Conservation (phyloP, 257 asterid species). For the Jasminum sambac region DNA sequence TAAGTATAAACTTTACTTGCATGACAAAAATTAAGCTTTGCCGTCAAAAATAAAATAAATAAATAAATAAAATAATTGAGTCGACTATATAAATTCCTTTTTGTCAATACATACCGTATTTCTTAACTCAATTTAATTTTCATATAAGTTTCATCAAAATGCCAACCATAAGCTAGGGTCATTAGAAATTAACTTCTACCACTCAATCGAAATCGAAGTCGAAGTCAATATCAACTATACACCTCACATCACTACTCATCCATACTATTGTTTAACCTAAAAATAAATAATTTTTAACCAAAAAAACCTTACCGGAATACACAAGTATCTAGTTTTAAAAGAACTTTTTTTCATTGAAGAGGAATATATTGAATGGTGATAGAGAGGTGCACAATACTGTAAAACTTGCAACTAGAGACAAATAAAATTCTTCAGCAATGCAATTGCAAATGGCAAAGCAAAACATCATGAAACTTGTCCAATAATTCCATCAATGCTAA, state of each 20-base stretch:
- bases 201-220: too few species aligned
- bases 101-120: too few species aligned
- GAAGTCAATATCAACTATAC: too few species aligned
- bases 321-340: not conserved
- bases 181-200: too few species aligned
- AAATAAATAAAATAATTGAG: too few species aligned
- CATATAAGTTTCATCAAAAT: too few species aligned
- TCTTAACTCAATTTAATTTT: too few species aligned
- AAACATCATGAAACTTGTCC: slow-evolving; percentile 23
- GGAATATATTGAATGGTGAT: not conserved
- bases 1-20: not conserved
- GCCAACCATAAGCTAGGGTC: too few species aligned
- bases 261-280: too few species aligned
- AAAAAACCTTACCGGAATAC: too few species aligned
- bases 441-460: slow-evolving; percentile 27
- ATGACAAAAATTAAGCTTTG: not conserved
- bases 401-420: not conserved
- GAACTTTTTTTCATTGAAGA: not conserved
- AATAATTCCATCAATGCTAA: slow-evolving; percentile 27
- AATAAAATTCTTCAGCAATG: slow-evolving; percentile 11
- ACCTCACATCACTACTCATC: too few species aligned
- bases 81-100: not conserved
- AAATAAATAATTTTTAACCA: too few species aligned
- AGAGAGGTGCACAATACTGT: not conserved
- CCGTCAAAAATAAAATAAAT: not conserved